A percentile compares a stretch with the other conserved stretches of the same genome.
Evolutionary conservation across 805 yeast species (phyloP).

Genomic region (Candida oleophila): DNA sequence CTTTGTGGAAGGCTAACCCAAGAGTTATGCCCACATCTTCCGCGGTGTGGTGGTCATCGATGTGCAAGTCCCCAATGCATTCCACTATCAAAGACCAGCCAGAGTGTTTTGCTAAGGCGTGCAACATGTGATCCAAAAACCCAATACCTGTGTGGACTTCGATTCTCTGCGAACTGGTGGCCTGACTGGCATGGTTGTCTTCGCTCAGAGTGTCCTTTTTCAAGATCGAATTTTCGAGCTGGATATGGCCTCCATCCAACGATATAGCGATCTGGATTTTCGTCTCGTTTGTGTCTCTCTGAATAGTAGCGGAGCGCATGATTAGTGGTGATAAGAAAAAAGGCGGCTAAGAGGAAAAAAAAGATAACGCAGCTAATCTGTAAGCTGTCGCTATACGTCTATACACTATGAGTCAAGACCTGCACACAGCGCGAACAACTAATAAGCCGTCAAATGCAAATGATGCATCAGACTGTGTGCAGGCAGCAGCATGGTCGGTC

Average conservation of each 20-base stretch:
- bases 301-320: constrained; percentile 43
- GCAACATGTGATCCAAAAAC: constrained; percentile 94
- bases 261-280: constrained; percentile 82
- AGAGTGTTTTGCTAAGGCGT: constrained; percentile 93
- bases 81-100: constrained; percentile 93
- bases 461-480: no score
- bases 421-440: no score
- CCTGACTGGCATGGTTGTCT: constrained; percentile 62
- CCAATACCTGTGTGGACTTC: constrained; percentile 90
- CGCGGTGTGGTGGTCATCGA: constrained; percentile 96
- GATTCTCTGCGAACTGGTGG: constrained; percentile 69
- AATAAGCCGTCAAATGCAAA: no score
- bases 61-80: constrained; percentile 91
- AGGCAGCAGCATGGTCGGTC: no score
- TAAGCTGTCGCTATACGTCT: no score
- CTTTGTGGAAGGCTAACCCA: constrained; percentile 85
- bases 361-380: not conserved
- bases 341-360: constrained; percentile 8
- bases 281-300: constrained; percentile 87
- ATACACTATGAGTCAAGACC: no score
- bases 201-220: constrained; percentile 27
- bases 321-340: not conserved
- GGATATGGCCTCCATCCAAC: constrained; percentile 81
- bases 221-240: constrained; percentile 60
- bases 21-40: constrained; percentile 94